phyloP scores from a whole-genome alignment of 306 rosid species.

The Lupinus albus region DNA sequence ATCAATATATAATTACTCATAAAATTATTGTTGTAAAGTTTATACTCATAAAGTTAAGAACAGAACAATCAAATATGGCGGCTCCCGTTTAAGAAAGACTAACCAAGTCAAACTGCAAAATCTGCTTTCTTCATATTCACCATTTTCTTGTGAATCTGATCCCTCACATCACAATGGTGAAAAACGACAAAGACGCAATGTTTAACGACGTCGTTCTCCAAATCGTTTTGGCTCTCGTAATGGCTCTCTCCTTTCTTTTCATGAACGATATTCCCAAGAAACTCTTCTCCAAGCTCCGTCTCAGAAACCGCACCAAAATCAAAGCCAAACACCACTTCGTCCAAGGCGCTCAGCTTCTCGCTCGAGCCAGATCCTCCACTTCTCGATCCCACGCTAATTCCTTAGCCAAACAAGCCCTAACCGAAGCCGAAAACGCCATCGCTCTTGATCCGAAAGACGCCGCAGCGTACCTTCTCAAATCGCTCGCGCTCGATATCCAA shows the following conservation, averaged over 20 bases:
- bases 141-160: constrained; percentile 4
- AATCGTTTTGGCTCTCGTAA: constrained; percentile 46
- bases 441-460: constrained; percentile 72
- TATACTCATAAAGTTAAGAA: no score
- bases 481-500: constrained; percentile 64
- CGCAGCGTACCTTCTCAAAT: constrained; percentile 74
- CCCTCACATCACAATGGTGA: constrained; percentile 3
- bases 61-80: no score
- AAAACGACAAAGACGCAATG: constrained; percentile 32
- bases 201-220: constrained; percentile 55
- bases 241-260: constrained; percentile 53
- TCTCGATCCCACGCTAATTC: constrained; percentile 38
- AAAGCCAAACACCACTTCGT: constrained; percentile 77
- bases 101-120: no score
- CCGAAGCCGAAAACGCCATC: constrained; percentile 67
- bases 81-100: no score
- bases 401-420: constrained; percentile 53
- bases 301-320: constrained; percentile 46
- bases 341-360: constrained; percentile 69
- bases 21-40: no score
- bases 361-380: constrained; percentile 56
- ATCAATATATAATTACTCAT: no score
- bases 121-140: no score
- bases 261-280: constrained; percentile 67
- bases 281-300: constrained; percentile 50